Conservation (phyloP, 148 eudicot genomes). For the Arbutus unedo region DNA sequence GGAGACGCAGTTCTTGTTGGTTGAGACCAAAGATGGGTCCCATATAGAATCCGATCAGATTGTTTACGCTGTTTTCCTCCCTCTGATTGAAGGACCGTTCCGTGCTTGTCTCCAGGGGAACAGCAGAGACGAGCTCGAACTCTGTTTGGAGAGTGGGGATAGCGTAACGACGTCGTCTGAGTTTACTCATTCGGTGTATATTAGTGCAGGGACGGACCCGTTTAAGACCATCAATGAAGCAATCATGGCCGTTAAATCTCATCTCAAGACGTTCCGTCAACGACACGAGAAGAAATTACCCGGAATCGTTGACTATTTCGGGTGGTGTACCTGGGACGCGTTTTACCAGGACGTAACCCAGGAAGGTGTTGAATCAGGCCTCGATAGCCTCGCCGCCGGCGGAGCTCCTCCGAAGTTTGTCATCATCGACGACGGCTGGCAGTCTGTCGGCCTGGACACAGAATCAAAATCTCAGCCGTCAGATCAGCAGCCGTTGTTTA, state of each 20-base stretch:
- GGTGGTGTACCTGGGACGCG: constrained; percentile 99
- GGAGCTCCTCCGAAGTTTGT: constrained; percentile 74
- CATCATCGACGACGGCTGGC: constrained; percentile 94
- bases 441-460: constrained; percentile 45
- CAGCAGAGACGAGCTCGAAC: constrained; percentile 51
- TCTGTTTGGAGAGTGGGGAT: constrained; percentile 81
- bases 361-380: constrained; percentile 81
- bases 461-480: background rate
- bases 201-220: constrained; percentile 64
- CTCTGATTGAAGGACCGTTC: constrained; percentile 70
- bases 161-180: constrained; percentile 34
- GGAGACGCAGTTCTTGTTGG: constrained; percentile 75
- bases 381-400: constrained; percentile 52
- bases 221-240: constrained; percentile 54
- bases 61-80: constrained; percentile 62
- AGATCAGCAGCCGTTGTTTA: constrained; percentile 27
- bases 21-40: constrained; percentile 53
- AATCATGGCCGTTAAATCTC: constrained; percentile 52
- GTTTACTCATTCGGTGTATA: constrained; percentile 48
- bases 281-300: constrained; percentile 71
- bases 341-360: constrained; percentile 85
- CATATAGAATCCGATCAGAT: constrained; percentile 35
- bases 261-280: constrained; percentile 62
- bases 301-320: constrained; percentile 67
- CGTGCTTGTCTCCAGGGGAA: constrained; percentile 77